Conservation (phyloP, 768 basidiomycete genomes). For the Hysterangium stoloniferum region DNA sequence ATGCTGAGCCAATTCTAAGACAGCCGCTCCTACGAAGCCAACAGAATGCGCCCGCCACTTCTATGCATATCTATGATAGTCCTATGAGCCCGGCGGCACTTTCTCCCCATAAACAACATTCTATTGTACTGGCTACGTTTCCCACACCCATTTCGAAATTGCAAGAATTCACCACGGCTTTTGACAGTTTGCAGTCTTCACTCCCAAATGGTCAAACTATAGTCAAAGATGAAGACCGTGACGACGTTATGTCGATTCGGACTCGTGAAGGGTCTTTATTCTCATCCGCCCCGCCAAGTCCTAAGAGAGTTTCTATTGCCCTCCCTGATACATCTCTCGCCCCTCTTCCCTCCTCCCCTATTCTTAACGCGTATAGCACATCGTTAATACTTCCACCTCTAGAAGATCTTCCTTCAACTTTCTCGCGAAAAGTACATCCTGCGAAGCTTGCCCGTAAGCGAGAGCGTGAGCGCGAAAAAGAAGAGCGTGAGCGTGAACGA, state of each 20-base stretch:
- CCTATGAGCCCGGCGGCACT: too few relatives aligned
- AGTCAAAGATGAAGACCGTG: background rate
- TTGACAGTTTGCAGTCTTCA: background rate
- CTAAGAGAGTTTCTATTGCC: too few relatives aligned
- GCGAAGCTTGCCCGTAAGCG: slow-evolving; percentile 42
- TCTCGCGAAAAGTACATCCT: slow-evolving; percentile 40
- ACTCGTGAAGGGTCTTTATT: background rate
- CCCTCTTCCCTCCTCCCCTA: slow-evolving; percentile 5
- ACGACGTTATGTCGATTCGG: background rate
- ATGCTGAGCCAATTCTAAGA: background rate
- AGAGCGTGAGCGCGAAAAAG: slow-evolving; percentile 40
- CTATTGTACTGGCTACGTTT: background rate
- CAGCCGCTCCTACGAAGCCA: background rate
- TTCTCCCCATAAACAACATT: background rate
- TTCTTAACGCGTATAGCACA: slow-evolving; percentile 5
- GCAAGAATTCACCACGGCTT: background rate
- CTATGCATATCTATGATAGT: background rate
- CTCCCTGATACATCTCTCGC: slow-evolving; percentile 9
- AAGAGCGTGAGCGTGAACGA: slow-evolving; percentile 25
- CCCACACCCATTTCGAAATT: background rate
- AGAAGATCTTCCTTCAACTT: slow-evolving; percentile 47
- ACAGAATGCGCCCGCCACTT: background rate
- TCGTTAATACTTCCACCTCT: slow-evolving; percentile 40
- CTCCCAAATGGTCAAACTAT: background rate
- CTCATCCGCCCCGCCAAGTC: background rate